A percentile compares a stretch with the other conserved stretches of the same genome.
phyloP scores from a whole-genome alignment of 2,329 filamentous ascomycete genomes.

The Penicillium freii region DNA sequence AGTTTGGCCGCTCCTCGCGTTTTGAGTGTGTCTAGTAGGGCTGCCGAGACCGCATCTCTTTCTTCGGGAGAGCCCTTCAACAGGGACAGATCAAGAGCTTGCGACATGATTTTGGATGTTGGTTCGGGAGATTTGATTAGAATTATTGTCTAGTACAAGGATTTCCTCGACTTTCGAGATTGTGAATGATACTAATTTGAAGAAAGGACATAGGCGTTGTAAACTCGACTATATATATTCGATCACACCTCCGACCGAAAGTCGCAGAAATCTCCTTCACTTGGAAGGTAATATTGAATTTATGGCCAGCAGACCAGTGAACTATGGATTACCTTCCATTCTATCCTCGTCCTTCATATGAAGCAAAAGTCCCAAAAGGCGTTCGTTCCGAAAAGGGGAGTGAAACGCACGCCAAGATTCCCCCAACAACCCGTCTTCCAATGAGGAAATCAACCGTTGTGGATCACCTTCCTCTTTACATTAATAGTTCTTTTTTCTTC shows the following conservation, averaged over 20 bases:
- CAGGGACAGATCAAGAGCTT: conserved; percentile 17
- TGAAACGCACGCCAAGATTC: neutral
- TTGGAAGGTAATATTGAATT: neutral
- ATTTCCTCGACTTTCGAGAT: neutral
- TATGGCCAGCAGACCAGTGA: too few species aligned
- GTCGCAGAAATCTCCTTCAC: neutral
- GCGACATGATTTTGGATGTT: conserved; percentile 2
- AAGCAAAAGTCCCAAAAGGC: neutral
- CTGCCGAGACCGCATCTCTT: conserved; percentile 8
- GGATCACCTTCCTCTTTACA: conserved; percentile 1
- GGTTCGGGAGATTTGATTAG: neutral
- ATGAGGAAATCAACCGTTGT: neutral
- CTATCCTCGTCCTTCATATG: neutral
- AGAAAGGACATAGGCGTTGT: too few species aligned
- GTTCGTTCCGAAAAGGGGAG: neutral
- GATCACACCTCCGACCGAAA: neutral
- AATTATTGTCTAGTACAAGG: neutral
- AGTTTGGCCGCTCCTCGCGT: conserved; percentile 17
- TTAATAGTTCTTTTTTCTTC: too few species aligned
- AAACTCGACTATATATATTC: neutral
- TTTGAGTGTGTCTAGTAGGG: conserved; percentile 15
- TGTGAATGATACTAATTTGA: neutral
- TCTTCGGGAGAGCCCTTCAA: conserved; percentile 16
- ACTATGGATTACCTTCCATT: neutral
- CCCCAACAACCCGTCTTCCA: neutral